Percentiles rank a stretch among this genome's conserved stretches.
Evolutionary conservation across 768 basidiomycete genomes (phyloP).

Genomic region (Podaxis carcinomalis): DNA sequence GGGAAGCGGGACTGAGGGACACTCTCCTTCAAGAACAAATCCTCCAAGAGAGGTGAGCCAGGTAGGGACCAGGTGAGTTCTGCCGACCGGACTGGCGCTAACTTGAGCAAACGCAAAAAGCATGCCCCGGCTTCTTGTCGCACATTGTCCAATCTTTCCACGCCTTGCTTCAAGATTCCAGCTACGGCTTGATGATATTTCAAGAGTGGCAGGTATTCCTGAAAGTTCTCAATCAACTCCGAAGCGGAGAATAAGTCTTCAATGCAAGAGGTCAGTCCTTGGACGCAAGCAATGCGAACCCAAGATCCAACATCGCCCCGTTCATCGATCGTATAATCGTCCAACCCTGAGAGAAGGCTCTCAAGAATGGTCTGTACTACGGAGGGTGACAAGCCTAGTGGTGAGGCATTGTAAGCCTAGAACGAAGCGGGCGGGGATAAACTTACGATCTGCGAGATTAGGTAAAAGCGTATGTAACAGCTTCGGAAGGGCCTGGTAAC

Average conservation of each 20-base stretch:
- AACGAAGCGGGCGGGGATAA: constrained; percentile 10
- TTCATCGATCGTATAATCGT: constrained; percentile 91
- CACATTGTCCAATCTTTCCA: constrained; percentile 89
- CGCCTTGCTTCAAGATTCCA: constrained; percentile 81
- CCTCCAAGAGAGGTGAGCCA: constrained; percentile 39
- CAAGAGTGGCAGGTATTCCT: constrained; percentile 55
- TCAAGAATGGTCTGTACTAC: constrained; percentile 46
- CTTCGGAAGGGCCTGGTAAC: constrained; percentile 42
- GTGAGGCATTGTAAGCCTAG: constrained; percentile 9
- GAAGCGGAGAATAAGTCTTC: constrained; percentile 47
- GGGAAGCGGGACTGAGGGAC: neutral
- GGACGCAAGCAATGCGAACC: constrained; percentile 78
- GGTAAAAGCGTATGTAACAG: constrained; percentile 43
- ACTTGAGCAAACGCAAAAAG: constrained; percentile 46
- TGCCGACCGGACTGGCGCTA: constrained; percentile 38
- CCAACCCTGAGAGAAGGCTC: constrained; percentile 64
- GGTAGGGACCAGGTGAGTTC: constrained; percentile 49
- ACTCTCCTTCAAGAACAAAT: constrained; percentile 50
- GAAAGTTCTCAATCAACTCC: constrained; percentile 37
- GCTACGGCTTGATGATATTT: constrained; percentile 55
- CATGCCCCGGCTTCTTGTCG: constrained; percentile 73
- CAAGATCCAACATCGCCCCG: constrained; percentile 97
- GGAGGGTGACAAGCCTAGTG: constrained; percentile 44
- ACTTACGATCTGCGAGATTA: constrained; percentile 42
- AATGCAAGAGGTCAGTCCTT: constrained; percentile 53